Conservation (phyloP, 208 protist species). For the Tritrichomonas foetus region DNA sequence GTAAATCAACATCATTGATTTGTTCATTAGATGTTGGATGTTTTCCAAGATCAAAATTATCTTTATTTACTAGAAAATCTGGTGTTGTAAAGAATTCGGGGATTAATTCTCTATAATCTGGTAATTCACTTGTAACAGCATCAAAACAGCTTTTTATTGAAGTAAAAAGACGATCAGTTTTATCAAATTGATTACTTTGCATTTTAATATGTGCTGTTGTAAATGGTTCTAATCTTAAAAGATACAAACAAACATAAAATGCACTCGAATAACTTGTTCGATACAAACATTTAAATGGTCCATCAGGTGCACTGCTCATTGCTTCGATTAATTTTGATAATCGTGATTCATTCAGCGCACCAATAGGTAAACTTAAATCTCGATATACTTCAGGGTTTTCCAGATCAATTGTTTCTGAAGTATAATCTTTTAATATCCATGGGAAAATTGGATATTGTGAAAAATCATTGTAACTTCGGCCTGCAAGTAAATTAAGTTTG, state of each 20-base stretch:
- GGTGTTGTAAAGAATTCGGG: conserved; percentile 64
- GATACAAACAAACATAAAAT: conserved; percentile 27
- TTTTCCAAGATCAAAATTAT: conserved; percentile 59
- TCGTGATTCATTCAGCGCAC: not conserved
- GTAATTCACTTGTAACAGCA: not conserved
- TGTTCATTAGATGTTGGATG: conserved; percentile 35
- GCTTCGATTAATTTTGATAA: not conserved
- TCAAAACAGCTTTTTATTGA: not conserved
- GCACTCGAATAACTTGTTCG: conserved; percentile 49
- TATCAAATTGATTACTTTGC: not conserved
- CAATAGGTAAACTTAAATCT: not conserved
- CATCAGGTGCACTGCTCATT: not conserved
- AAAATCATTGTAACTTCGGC: not conserved
- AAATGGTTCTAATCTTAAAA: not conserved
- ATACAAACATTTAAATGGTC: not conserved
- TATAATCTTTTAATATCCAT: too few species aligned
- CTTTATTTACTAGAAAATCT: conserved; percentile 57
- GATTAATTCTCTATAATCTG: conserved; percentile 53
- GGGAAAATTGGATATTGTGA: too few species aligned
- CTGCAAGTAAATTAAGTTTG: not conserved
- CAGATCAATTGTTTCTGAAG: not conserved
- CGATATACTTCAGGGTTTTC: not conserved
- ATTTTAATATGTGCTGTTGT: not conserved
- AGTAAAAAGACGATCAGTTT: not conserved
- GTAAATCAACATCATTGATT: not conserved